These are phyloP conservation scores for Fusarium sp. DNA, from an alignment of 2,329 filamentous ascomycete genomes.

Conservation along the genomic window DNA sequence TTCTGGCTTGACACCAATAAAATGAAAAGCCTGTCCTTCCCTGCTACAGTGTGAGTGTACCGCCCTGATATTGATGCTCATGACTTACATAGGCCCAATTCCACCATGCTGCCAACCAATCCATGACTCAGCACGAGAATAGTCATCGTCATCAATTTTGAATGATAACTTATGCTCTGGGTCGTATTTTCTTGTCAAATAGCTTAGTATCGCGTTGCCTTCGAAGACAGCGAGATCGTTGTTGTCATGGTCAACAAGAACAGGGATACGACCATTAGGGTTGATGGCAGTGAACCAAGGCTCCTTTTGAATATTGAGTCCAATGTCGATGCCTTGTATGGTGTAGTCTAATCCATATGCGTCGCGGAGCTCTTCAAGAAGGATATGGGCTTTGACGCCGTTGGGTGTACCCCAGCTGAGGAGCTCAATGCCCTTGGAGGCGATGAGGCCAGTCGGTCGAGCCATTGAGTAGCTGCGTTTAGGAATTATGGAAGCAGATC, in stretches of 20 bases:
- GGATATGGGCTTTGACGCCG: constrained; percentile 66
- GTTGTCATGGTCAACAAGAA: constrained; percentile 73
- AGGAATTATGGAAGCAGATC: background rate
- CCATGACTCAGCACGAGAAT: constrained; percentile 57
- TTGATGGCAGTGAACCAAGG: constrained; percentile 71
- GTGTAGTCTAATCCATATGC: constrained; percentile 70
- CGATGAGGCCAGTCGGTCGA: constrained; percentile 63
- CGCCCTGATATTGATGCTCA: background rate
- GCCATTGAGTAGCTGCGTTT: constrained; percentile 38
- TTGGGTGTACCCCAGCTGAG: constrained; percentile 67
- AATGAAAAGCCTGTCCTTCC: constrained; percentile 82
- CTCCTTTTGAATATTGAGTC: constrained; percentile 72
- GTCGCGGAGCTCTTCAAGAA: constrained; percentile 74
- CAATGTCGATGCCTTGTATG: constrained; percentile 67
- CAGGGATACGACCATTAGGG: constrained; percentile 74
- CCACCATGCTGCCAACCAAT: constrained; percentile 79
- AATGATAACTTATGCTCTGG: constrained; percentile 58
- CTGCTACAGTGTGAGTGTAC: constrained; percentile 50
- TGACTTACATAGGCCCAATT: constrained; percentile 66
- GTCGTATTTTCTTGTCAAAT: constrained; percentile 79
- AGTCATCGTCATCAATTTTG: constrained; percentile 51
- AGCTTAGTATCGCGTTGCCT: constrained; percentile 76
- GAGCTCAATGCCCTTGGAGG: constrained; percentile 71
- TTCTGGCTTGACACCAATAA: constrained; percentile 72
- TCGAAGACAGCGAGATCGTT: constrained; percentile 75